Evolutionary conservation across 352 stramenopile genomes (phyloP).

Genomic region (Globisporangium spinosum): DNA sequence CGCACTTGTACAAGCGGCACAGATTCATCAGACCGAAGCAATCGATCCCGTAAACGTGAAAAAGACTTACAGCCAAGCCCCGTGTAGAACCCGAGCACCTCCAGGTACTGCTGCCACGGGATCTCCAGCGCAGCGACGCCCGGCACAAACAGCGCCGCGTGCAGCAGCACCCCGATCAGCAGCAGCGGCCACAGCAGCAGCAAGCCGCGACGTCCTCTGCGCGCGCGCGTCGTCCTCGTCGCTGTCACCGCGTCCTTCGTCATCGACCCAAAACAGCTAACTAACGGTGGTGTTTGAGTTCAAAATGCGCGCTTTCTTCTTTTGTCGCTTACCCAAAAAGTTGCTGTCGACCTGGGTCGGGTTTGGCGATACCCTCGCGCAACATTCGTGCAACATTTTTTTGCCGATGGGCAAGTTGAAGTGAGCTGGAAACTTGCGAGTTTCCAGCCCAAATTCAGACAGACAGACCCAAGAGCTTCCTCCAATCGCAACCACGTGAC

Average conservation of each 20-base stretch:
- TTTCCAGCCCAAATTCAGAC: too few species aligned
- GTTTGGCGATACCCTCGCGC: not conserved
- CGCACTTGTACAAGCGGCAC: not conserved
- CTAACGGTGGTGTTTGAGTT: conserved; percentile 8
- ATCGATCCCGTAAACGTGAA: not conserved
- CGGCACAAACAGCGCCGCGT: not conserved
- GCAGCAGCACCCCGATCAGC: not conserved
- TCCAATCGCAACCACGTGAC: not conserved
- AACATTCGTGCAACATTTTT: conserved; percentile 9
- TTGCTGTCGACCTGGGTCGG: not conserved
- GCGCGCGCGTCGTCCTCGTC: conserved; percentile 1
- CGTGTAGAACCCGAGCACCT: conserved; percentile 42
- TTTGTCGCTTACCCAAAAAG: not conserved
- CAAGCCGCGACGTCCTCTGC: not conserved
- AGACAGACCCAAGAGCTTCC: too few species aligned
- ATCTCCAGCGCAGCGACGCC: conserved; percentile 8
- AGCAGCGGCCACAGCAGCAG: conserved; percentile 7
- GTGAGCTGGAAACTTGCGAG: not conserved
- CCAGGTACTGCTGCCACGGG: conserved; percentile 29
- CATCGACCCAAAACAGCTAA: not conserved
- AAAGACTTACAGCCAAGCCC: conserved; percentile 43
- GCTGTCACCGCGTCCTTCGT: not conserved
- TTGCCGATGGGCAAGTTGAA: not conserved
- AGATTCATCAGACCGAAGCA: not conserved
- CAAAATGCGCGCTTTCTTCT: conserved; percentile 8